Evolutionary conservation across 148 eudicot species (phyloP), one percentile per base, ranked within the genome.

Genomic region (Rhododendron henanense): DNA sequence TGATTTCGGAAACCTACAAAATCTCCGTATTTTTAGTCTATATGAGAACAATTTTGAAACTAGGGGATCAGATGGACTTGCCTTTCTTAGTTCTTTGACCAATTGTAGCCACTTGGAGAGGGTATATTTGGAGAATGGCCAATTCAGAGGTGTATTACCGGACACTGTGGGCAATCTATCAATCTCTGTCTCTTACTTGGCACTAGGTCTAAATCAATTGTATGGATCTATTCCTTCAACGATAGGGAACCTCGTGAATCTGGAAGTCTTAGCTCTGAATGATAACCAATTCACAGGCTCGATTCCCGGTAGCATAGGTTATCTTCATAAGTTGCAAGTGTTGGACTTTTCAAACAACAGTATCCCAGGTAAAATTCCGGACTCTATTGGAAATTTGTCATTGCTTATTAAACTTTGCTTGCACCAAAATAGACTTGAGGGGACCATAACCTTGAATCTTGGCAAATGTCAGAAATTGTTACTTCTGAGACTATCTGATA

Each of bases 361-460:
- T n/a, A n/a, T n/a, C n/a, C n/a, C n/a, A 28, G 28, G 84, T 10
- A 25, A 81, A 57, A 50, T 86, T 73, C 85, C 81, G 15, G 2
- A 37, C 15, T 86, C 79, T 25, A 50, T 86, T 0, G 85, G 85
- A 16, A 81, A 81, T 31, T 25, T 86, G 31, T 39, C 85, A n/a
- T 51, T 73, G 81, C 5, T 81, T 44, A 61, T 8, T 14, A 23
- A 81, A 0, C 35, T 86, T 53, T 5, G 0, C 37, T 73, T 81
- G 18, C 9, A 0, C 1, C 6, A 16, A 13, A 86, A 81, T 50
- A 53, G 21, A 8, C 16, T 86, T 8, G 23, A 73, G 10, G 87
- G 81, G 9, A 10, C 19, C n/a, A 71, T 86, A 50, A 81, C 84
- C 0, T 50, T 59, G 1, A 16, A 51, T 81, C 55, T 86, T 39